Evolutionary conservation across 1,284 basidiomycete genomes (phyloP).

Genomic region (Tremellales sp.): DNA sequence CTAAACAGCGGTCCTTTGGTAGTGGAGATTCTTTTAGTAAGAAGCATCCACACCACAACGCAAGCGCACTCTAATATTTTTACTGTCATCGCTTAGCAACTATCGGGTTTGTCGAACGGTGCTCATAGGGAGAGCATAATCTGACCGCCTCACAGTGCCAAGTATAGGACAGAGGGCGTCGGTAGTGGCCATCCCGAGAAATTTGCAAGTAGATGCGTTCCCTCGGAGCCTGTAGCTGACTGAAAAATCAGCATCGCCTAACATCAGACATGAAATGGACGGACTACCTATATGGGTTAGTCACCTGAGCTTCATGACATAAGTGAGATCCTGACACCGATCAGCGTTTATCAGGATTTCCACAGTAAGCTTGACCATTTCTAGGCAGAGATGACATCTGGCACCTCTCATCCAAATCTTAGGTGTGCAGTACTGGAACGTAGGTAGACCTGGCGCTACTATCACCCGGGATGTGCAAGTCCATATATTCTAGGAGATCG

Average conservation of each 20-base stretch:
- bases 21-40: slow-evolving; percentile 25
- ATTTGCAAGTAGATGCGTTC: slow-evolving; percentile 4
- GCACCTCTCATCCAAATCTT: no score
- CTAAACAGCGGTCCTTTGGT: no score
- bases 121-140: no score
- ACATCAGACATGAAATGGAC: slow-evolving; percentile 23
- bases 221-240: no score
- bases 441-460: slow-evolving; percentile 18
- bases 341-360: slow-evolving; percentile 20
- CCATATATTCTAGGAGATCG: background rate
- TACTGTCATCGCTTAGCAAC: slow-evolving; percentile 6
- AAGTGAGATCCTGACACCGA: background rate
- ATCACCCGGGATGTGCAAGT: slow-evolving; percentile 13
- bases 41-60: slow-evolving; percentile 2
- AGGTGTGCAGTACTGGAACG: slow-evolving; percentile 19
- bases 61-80: no score
- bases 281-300: slow-evolving; percentile 22
- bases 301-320: background rate
- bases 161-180: slow-evolving; percentile 17
- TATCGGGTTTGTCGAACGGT: slow-evolving; percentile 7
- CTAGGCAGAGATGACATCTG: no score
- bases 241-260: slow-evolving; percentile 9
- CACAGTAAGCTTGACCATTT: slow-evolving; percentile 6
- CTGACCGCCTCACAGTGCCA: no score
- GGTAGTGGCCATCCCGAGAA: slow-evolving; percentile 15